Evolutionary conservation across 805 yeast species (phyloP).

Genomic region (Kodamaea neixiangensis): DNA sequence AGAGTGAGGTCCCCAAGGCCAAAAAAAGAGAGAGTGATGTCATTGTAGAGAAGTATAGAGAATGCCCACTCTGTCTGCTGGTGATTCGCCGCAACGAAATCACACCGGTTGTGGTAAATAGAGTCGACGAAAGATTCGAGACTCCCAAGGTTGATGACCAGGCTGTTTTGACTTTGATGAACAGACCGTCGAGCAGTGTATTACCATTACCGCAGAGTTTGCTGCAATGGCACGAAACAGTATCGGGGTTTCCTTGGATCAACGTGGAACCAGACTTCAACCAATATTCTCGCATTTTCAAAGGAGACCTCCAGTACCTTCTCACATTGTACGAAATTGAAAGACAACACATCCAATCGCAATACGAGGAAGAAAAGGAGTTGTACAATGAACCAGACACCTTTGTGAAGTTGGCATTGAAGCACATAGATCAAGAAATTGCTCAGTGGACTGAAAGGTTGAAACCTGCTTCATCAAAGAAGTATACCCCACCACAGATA

Average conservation of each 20-base stretch:
- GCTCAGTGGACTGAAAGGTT: constrained; percentile 38
- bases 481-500: not conserved
- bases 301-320: constrained; percentile 59
- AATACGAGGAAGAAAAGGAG: constrained; percentile 57
- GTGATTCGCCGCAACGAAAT: constrained; percentile 52
- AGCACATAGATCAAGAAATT: constrained; percentile 52
- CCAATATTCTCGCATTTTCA: constrained; percentile 65
- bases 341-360: constrained; percentile 50
- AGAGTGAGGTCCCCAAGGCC: constrained; percentile 47
- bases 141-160: constrained; percentile 59
- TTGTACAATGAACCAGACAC: constrained; percentile 61
- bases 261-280: constrained; percentile 22
- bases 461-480: not conserved
- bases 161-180: constrained; percentile 65
- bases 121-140: constrained; percentile 55
- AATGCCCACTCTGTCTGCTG: constrained; percentile 81
- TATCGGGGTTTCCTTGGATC: constrained; percentile 47
- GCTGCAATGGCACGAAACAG: constrained; percentile 30
- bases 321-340: constrained; percentile 61
- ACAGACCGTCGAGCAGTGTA: constrained; percentile 40
- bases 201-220: constrained; percentile 47
- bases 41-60: constrained; percentile 52
- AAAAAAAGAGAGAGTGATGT: constrained; percentile 38
- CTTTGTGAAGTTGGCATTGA: constrained; percentile 55
- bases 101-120: constrained; percentile 60